Base-by-base conservation (phyloP, 305 asterid species). In the Fraxinus sp. region DNA sequence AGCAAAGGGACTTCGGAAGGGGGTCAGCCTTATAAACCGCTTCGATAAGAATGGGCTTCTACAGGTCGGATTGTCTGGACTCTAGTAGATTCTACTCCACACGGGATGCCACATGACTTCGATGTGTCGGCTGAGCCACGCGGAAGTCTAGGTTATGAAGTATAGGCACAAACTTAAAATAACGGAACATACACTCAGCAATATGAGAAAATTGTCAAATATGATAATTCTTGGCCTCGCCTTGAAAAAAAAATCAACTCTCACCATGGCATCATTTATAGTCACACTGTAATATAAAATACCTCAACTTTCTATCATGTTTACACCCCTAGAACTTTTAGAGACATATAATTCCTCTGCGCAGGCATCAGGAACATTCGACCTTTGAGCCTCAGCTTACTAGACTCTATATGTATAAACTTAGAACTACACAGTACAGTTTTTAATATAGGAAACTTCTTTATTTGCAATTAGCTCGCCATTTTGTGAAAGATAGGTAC, bases 401-500 rank as follows among this genome's bases (percentile, higher is more conserved):
- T 88, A 89, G 86, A 86, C 87, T 89, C 91, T 36, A 36, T 91
- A 84, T 81, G 89, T 93, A 88, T 91, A 88, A 87, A 90, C 88
- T 80, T 84, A 83, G 85, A 77, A 89, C 97, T 94, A 94, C 84
- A 91, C 90, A 91, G 90, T 91, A 94, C 98, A 94, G 2, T 86
- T 88, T 89, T 88, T 87, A 89, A 86, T 79, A 87, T 85, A 87
- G 82, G 88, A 85, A 89, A 88, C 91, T 72, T 79, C 86, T 92
- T 94, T 91, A 91, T 93, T 94, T 89, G 93, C 95, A 93, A 85
- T 81, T 78, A 57, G 84, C 66, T 76, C 59, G 39, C 62, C 76
- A 77, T 70, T 26, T 75, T 71, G 39, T 35, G 3, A 46, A 78
- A 80, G 84, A 83, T n/a, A 11, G 91, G 93, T 88, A 93, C 93